These are phyloP conservation scores for Thermothielavioides terrestris DNA, from an alignment of 495 filamentous ascomycete genomes.

Conservation along the genomic window DNA sequence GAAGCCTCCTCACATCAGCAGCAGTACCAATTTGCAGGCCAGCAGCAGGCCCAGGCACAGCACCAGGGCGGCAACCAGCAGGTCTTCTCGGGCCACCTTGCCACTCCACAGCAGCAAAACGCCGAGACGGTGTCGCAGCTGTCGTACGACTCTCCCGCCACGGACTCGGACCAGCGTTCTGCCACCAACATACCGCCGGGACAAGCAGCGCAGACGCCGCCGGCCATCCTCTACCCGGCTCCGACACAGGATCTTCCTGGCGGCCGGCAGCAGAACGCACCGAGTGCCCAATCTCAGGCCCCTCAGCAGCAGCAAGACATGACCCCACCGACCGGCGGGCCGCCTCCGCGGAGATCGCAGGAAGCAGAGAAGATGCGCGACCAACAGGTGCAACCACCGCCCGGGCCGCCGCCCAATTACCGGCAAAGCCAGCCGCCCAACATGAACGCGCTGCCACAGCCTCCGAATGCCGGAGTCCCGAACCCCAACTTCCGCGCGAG, in stretches of 20 bases:
- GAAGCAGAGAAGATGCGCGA: constrained; percentile 36
- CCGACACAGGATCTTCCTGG: constrained; percentile 30
- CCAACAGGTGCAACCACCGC: constrained; percentile 34
- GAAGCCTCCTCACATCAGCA: constrained; percentile 8
- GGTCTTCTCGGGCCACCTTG: constrained; percentile 29
- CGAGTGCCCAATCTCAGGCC: constrained; percentile 20
- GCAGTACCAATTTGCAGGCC: constrained; percentile 20
- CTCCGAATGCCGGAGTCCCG: constrained; percentile 27
- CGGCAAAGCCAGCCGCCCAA: constrained; percentile 40
- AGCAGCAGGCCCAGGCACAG: constrained; percentile 23
- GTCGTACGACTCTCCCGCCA: constrained; percentile 51
- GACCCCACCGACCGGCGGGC: constrained; percentile 41
- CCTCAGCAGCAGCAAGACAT: constrained; percentile 39
- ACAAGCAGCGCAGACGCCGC: constrained; percentile 25
- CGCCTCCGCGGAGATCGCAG: constrained; percentile 38
- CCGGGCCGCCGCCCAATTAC: constrained; percentile 41
- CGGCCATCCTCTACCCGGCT: constrained; percentile 27
- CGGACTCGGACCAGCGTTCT: constrained; percentile 36
- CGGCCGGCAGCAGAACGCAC: constrained; percentile 22
- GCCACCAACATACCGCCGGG: constrained; percentile 31
- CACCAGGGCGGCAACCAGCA: constrained; percentile 29
- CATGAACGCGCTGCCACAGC: constrained; percentile 35
- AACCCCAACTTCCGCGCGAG: constrained; percentile 34
- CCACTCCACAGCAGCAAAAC: constrained; percentile 39
- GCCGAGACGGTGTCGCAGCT: constrained; percentile 49